Conservation (phyloP, 148 eudicot species). For the Camellia sinensis region DNA sequence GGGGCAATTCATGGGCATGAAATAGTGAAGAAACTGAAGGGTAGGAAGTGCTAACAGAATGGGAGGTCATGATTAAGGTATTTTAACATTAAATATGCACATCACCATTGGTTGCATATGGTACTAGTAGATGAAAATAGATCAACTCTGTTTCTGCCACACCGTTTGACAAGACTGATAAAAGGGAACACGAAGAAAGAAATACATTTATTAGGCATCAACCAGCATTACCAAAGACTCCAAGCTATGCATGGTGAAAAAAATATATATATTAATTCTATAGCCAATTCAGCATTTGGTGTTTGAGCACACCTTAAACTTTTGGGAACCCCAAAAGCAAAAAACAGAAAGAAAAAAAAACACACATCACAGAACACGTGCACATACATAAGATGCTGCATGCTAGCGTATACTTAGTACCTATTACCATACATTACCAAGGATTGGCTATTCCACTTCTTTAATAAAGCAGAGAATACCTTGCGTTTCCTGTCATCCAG, state of each 20-base stretch:
- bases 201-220: background rate
- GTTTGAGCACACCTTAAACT: background rate
- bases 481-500: conserved; percentile 84
- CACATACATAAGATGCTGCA: background rate
- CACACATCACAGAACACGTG: background rate
- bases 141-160: background rate
- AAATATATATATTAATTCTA: background rate
- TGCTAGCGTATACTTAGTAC: background rate
- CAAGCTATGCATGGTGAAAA: background rate
- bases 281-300: background rate
- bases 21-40: background rate
- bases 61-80: background rate
- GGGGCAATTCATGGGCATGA: too few species aligned
- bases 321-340: background rate
- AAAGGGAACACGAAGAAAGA: too few species aligned
- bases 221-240: background rate
- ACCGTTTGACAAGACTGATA: background rate
- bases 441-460: background rate
- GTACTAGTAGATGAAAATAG: background rate
- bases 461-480: conserved; percentile 37
- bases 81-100: background rate
- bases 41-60: background rate
- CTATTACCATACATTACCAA: background rate
- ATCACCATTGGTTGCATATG: background rate
- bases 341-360: background rate